Base-by-base conservation (phyloP, 2,329 filamentous ascomycete species). In the Talaromyces sp. region DNA sequence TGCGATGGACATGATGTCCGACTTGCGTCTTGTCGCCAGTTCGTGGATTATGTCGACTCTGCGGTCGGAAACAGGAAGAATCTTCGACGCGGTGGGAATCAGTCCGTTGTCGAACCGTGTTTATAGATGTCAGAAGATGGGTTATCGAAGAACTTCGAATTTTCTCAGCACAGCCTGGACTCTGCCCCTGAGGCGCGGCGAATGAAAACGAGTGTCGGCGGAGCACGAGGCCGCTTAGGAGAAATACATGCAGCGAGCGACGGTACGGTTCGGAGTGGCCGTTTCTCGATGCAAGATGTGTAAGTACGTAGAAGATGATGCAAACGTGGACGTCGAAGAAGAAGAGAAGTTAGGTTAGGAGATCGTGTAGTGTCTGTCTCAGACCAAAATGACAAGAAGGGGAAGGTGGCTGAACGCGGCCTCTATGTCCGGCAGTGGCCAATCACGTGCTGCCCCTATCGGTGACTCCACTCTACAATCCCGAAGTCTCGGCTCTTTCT, bases 201-300 rank as follows among this genome's bases (percentile, higher is more conserved):
- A 39, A 37, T 56, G n/a, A 24, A 63, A 63, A 63, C 61, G 61
- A 63, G 50, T 57, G 61, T 63, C 61, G 50, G 61, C 52, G 61
- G 61, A 27, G 24, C 43, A 52, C 16, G 16, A 35, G 37, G 39
- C 60, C 60, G 47, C 60, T 56, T 56, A 56, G 24, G 37, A 59
- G 90, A 91, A 78, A 90, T 93, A 72, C 92, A 96, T 78, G 91
- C 92, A n/a, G 39, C 39, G 56, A 92, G 92, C 83, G 92, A 92
- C 83, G 90, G 90, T 48, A 88, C 94, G 81, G 94, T 95, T 81
- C 87, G 82, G 70, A 39, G 33, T 56, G 90, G 3, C 31, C 10
- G 39, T 27, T 43, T n/a, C 37, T 59, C 24, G 22, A 59, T 31
- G 14, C 14, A 19, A n/a, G 11, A 31, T 7, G 10, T 27, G 13